These are phyloP conservation scores for Senna tora DNA, from an alignment of 306 rosid genomes.

Conservation along the genomic window DNA sequence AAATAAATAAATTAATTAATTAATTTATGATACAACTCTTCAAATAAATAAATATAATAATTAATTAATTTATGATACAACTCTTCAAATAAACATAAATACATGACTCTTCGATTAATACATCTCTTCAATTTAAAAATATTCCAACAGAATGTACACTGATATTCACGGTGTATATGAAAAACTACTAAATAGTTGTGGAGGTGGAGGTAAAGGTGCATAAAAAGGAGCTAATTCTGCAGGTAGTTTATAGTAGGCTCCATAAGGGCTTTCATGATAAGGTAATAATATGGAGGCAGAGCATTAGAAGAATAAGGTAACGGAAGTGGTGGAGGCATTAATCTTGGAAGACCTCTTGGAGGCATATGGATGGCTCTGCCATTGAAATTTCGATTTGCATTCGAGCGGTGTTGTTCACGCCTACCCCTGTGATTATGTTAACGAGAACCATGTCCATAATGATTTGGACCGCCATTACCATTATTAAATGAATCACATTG, in stretches of 20 bases:
- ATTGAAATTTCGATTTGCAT: conserved; percentile 52
- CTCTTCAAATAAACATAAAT: too few species aligned
- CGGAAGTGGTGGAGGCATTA: conserved; percentile 48
- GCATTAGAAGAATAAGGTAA: conserved; percentile 22
- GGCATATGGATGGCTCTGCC: conserved; percentile 59
- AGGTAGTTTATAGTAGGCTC: too few species aligned
- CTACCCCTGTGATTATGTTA: conserved; percentile 62
- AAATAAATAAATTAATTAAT: too few species aligned
- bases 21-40: too few species aligned
- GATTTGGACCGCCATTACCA: conserved; percentile 65
- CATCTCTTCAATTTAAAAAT: too few species aligned
- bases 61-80: too few species aligned
- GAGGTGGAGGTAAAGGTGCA: conserved; percentile 52
- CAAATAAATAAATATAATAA: too few species aligned
- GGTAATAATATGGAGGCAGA: conserved; percentile 45
- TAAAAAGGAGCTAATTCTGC: conserved; percentile 58
- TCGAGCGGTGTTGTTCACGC: conserved; percentile 81
- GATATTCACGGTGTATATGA: conserved; percentile 59
- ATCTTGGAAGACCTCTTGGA: conserved; percentile 62
- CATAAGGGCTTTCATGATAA: conserved; percentile 56
- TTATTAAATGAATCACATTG: conserved; percentile 58
- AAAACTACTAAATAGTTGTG: conserved; percentile 55
- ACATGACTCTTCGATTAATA: too few species aligned
- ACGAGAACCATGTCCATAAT: conserved; percentile 73
- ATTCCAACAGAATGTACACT: too few species aligned